These are phyloP conservation scores for Nephelium lappaceum DNA, from an alignment of 345 rosid genomes.

Conservation along the genomic window DNA sequence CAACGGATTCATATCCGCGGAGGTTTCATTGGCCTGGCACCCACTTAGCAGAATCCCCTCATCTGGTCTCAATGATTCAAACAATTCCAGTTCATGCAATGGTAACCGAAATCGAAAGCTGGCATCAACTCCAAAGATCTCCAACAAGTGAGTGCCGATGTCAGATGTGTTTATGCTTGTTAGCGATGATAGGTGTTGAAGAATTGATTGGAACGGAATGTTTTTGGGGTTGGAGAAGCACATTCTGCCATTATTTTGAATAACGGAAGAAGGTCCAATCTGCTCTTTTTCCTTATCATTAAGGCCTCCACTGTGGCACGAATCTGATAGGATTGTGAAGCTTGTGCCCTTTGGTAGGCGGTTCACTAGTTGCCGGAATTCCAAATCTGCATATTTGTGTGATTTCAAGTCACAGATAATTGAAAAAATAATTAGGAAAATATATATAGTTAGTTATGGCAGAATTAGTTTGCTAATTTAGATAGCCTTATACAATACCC, in stretches of 20 bases:
- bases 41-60: conserved; percentile 78
- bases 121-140: conserved; percentile 48
- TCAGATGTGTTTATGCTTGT: conserved; percentile 17
- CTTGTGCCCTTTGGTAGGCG: conserved; percentile 67
- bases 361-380: conserved; percentile 72
- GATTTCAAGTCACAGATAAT: background rate
- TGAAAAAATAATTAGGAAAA: too few relatives aligned
- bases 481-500: too few relatives aligned
- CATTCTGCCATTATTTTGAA: background rate
- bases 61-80: conserved; percentile 38
- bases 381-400: conserved; percentile 43
- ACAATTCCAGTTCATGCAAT: conserved; percentile 21
- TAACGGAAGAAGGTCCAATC: conserved; percentile 28
- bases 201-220: conserved; percentile 17
- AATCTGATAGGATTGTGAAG: conserved; percentile 85
- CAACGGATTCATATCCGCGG: conserved; percentile 58
- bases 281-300: conserved; percentile 86
- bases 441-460: too few relatives aligned
- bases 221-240: background rate
- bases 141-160: conserved; percentile 16
- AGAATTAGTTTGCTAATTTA: too few relatives aligned
- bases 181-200: conserved; percentile 13
- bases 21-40: conserved; percentile 79
- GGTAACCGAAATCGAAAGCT: conserved; percentile 57
- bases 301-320: conserved; percentile 92